Evolutionary conservation across 805 yeast species (phyloP).

Genomic region (Kuraishia piskuri): DNA sequence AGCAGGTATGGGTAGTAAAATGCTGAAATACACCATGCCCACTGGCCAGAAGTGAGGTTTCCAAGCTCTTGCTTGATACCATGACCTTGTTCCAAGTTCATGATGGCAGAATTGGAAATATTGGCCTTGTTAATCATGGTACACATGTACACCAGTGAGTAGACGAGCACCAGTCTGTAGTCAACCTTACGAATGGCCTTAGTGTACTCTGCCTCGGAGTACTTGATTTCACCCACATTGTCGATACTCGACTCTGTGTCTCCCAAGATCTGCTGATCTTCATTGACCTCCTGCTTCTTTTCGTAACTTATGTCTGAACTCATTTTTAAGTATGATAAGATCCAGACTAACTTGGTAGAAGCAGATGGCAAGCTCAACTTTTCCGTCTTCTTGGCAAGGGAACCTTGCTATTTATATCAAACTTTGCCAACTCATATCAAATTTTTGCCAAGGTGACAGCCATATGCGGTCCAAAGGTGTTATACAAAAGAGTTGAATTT

Average conservation of each 20-base stretch:
- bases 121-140: neutral
- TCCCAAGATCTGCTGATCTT: neutral
- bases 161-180: neutral
- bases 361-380: too few species aligned
- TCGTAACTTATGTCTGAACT: neutral
- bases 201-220: neutral
- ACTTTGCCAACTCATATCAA: neutral
- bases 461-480: too few species aligned
- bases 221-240: neutral
- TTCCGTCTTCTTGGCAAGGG: too few species aligned
- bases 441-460: too few species aligned
- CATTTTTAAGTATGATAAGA: neutral
- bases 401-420: neutral
- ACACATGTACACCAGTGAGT: neutral
- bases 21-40: neutral
- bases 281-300: neutral
- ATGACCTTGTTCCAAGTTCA: conserved; percentile 1
- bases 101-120: neutral
- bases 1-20: neutral
- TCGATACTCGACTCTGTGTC: neutral
- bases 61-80: conserved; percentile 2
- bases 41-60: neutral
- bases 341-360: too few species aligned
- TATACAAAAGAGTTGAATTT: neutral
- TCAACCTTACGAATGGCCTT: conserved; percentile 1